phyloP scores from a whole-genome alignment of 805 yeast species.

The Kodamaea nitidulidarum region DNA sequence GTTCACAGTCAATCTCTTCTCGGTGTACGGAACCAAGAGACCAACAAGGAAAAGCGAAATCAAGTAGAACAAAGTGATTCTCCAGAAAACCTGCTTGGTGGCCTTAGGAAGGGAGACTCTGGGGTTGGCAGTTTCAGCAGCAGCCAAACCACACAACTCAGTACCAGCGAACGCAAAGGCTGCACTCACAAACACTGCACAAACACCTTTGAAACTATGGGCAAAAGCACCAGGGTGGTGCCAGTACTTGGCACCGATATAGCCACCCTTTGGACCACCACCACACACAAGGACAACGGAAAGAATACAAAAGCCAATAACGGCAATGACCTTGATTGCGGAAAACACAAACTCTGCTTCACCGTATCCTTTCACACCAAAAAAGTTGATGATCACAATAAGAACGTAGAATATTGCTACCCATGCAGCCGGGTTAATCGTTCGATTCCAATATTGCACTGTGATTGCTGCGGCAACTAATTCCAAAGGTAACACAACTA shows the following conservation, averaged over 20 bases:
- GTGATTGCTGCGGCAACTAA: slow-evolving; percentile 60
- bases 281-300: slow-evolving; percentile 52
- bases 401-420: slow-evolving; percentile 54
- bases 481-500: slow-evolving; percentile 63
- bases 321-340: slow-evolving; percentile 57
- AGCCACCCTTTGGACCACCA: slow-evolving; percentile 53
- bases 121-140: slow-evolving; percentile 74
- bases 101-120: slow-evolving; percentile 65
- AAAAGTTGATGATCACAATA: slow-evolving; percentile 44
- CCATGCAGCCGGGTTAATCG: slow-evolving; percentile 52
- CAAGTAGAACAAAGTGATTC: slow-evolving; percentile 69
- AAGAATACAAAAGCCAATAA: slow-evolving; percentile 54
- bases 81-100: slow-evolving; percentile 79
- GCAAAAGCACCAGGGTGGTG: slow-evolving; percentile 66
- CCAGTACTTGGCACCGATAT: slow-evolving; percentile 58
- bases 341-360: slow-evolving; percentile 66
- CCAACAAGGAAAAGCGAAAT: slow-evolving; percentile 51
- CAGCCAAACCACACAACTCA: slow-evolving; percentile 69
- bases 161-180: slow-evolving; percentile 76
- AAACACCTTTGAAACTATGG: slow-evolving; percentile 62
- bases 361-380: slow-evolving; percentile 57
- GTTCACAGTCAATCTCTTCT: slow-evolving; percentile 44
- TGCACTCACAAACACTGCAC: slow-evolving; percentile 70
- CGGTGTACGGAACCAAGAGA: slow-evolving; percentile 67
- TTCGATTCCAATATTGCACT: slow-evolving; percentile 48